Evolutionary conservation across 495 filamentous ascomycete species (phyloP).

Genomic region (Podospora pseudopauciseta): DNA sequence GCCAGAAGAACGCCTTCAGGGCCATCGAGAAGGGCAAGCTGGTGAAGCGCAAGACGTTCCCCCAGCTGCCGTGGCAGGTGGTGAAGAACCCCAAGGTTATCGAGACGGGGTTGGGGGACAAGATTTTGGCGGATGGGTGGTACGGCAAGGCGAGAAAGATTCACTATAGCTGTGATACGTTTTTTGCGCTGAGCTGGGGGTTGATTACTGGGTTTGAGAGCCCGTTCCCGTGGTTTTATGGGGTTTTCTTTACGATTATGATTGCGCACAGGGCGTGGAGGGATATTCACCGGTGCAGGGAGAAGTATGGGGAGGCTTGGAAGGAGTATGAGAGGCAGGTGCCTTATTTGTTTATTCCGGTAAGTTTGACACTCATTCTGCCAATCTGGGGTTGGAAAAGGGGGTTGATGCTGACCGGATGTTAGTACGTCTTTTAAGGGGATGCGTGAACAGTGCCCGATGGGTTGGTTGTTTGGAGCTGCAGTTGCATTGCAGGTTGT

Average conservation of each 20-base stretch:
- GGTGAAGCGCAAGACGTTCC: slow-evolving; percentile 75
- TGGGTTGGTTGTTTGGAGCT: neutral
- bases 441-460: neutral
- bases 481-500: neutral
- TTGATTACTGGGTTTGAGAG: slow-evolving; percentile 61
- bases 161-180: slow-evolving; percentile 89
- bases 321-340: slow-evolving; percentile 80
- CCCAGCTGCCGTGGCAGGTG: slow-evolving; percentile 87
- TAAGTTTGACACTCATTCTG: slow-evolving; percentile 48
- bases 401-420: neutral
- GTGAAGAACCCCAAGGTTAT: slow-evolving; percentile 86
- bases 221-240: slow-evolving; percentile 98
- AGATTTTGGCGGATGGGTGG: slow-evolving; percentile 87
- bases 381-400: neutral
- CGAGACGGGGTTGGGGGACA: slow-evolving; percentile 70
- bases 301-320: slow-evolving; percentile 93
- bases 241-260: slow-evolving; percentile 86
- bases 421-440: neutral
- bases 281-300: slow-evolving; percentile 78
- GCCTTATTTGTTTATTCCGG: slow-evolving; percentile 94
- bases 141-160: slow-evolving; percentile 91
- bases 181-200: slow-evolving; percentile 64
- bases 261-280: slow-evolving; percentile 83
- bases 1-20: slow-evolving; percentile 94
- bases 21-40: slow-evolving; percentile 72